Evolutionary conservation across 306 rosid species (phyloP).

Genomic region (Cucurbita maxima): DNA sequence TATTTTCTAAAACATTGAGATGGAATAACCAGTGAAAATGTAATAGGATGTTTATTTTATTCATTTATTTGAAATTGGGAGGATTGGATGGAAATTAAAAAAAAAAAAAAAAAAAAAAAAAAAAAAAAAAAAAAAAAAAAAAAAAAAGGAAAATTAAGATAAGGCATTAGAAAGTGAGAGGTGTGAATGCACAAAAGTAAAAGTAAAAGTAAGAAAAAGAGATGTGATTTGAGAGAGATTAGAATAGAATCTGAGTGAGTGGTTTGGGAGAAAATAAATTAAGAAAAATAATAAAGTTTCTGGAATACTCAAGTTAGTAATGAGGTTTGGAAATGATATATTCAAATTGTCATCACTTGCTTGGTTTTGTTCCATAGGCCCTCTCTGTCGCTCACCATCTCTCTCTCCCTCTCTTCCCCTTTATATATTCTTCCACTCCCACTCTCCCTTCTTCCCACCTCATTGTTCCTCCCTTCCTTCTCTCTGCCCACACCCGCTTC

Average conservation of each 20-base stretch:
- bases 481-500: too few species aligned
- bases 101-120: too few species aligned
- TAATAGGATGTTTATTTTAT: too few species aligned
- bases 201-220: not conserved
- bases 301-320: not conserved
- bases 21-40: too few species aligned
- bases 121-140: too few species aligned
- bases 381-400: not conserved
- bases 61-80: too few species aligned
- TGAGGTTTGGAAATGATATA: slow-evolving; percentile 19
- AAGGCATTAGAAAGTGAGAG: not conserved
- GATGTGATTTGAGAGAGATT: not conserved
- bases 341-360: slow-evolving; percentile 10
- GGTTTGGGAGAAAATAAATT: not conserved
- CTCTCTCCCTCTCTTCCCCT: not conserved
- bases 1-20: too few species aligned
- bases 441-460: not conserved
- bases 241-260: not conserved
- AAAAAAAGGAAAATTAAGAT: not conserved
- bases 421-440: not conserved
- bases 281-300: not conserved
- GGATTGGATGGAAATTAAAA: too few species aligned
- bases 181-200: not conserved
- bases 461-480: too few species aligned
- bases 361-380: slow-evolving; percentile 11